These are phyloP conservation scores for Kwoniella sp. DNA, from an alignment of 768 basidiomycete genomes.

Conservation along the genomic window DNA sequence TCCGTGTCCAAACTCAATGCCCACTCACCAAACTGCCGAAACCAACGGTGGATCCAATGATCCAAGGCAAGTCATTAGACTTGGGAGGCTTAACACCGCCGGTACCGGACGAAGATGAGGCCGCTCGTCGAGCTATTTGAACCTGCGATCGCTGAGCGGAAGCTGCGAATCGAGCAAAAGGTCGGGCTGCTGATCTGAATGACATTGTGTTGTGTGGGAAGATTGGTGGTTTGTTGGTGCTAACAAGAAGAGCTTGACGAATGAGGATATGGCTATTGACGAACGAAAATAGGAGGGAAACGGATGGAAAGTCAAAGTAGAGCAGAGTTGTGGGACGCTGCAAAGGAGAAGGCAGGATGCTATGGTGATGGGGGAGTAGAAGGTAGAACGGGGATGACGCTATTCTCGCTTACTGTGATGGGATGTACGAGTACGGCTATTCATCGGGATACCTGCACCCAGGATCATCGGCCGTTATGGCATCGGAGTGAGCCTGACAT, in stretches of 20 bases:
- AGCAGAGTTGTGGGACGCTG: not conserved
- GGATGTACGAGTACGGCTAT: not conserved
- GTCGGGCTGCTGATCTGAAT: constrained; percentile 27
- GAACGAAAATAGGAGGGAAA: not conserved
- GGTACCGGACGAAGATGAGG: constrained; percentile 11
- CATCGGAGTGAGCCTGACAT: too few species aligned
- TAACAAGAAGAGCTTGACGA: not conserved
- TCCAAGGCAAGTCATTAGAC: constrained; percentile 25
- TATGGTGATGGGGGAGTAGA: not conserved
- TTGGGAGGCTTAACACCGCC: constrained; percentile 2
- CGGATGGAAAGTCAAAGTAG: not conserved
- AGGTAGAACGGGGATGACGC: not conserved
- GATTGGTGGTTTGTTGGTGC: not conserved
- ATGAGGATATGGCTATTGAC: not conserved
- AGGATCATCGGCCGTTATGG: not conserved
- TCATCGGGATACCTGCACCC: not conserved
- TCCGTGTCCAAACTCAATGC: too few species aligned
- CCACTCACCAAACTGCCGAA: constrained; percentile 27
- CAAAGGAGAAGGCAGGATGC: not conserved
- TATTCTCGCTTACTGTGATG: not conserved
- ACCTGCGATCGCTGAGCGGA: not conserved
- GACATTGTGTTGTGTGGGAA: constrained; percentile 16
- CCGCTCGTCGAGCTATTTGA: constrained; percentile 15
- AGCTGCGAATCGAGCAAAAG: constrained; percentile 15
- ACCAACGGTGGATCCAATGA: constrained; percentile 24